Evolutionary conservation across 768 basidiomycete genomes (phyloP).

Genomic region (Guyanaporus albipodus): DNA sequence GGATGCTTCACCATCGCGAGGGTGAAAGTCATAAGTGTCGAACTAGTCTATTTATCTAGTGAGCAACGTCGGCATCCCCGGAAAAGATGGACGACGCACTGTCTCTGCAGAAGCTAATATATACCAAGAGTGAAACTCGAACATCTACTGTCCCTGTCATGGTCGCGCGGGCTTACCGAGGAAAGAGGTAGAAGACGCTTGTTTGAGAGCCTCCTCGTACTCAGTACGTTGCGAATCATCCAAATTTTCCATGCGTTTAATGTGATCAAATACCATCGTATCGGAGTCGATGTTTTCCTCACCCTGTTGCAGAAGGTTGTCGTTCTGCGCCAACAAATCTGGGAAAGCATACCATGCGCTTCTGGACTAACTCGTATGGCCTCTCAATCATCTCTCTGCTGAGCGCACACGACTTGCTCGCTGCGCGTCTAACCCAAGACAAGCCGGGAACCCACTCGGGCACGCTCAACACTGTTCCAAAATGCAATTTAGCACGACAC

Average conservation of each 20-base stretch:
- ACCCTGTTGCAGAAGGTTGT: not conserved
- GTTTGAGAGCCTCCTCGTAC: slow-evolving; percentile 5
- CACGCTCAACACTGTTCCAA: not conserved
- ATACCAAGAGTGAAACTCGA: not conserved
- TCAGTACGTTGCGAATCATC: slow-evolving; percentile 2
- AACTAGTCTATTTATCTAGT: slow-evolving; percentile 6
- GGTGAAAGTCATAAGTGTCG: not conserved
- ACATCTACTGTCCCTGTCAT: not conserved
- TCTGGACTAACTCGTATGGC: not conserved
- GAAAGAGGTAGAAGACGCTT: not conserved
- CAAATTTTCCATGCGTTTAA: slow-evolving; percentile 9
- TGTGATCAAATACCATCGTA: not conserved
- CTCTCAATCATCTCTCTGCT: not conserved
- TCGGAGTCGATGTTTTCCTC: not conserved
- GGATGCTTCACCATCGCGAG: slow-evolving; percentile 13
- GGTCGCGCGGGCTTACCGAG: not conserved
- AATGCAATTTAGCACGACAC: not conserved
- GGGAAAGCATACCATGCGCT: not conserved
- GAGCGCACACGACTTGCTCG: slow-evolving; percentile 2
- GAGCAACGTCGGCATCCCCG: not conserved
- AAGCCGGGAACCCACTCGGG: slow-evolving; percentile 39
- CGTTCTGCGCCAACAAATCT: not conserved
- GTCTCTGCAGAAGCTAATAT: slow-evolving; percentile 8
- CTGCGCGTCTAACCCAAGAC: slow-evolving; percentile 30
- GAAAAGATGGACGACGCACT: not conserved